phyloP scores from a whole-genome alignment of 2,329 filamentous ascomycete species.

The Monosporascus sp. region DNA sequence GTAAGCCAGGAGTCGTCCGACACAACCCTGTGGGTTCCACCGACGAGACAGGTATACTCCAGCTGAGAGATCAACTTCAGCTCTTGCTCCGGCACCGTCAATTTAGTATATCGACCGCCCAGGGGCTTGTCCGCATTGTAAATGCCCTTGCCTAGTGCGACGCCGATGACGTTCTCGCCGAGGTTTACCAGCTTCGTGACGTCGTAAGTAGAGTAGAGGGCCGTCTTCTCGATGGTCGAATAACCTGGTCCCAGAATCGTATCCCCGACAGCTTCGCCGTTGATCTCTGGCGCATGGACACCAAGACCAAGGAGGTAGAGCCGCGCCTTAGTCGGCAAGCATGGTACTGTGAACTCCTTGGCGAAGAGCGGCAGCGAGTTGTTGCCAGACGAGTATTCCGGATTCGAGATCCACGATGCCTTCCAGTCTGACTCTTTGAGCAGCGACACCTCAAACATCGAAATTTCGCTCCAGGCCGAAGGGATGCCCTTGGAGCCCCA shows the following conservation, averaged over 20 bases:
- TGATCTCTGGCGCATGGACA: conserved; percentile 5
- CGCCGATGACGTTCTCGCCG: conserved; percentile 7
- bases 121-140: conserved; percentile 7
- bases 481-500: conserved; percentile 2
- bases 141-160: conserved; percentile 7
- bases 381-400: background rate
- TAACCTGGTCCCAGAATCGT: background rate
- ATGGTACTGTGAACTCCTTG: conserved; percentile 2
- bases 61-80: conserved; percentile 9
- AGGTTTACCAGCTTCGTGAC: conserved; percentile 1
- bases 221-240: conserved; percentile 6
- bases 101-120: conserved; percentile 7
- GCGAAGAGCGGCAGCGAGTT: conserved; percentile 6
- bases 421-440: conserved; percentile 4
- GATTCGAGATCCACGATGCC: conserved; percentile 7
- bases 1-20: conserved; percentile 5
- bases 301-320: conserved; percentile 9
- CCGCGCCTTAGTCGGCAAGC: background rate
- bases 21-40: background rate
- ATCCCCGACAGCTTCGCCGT: conserved; percentile 2
- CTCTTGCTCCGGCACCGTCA: conserved; percentile 1
- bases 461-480: conserved; percentile 3
- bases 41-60: conserved; percentile 6
- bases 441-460: conserved; percentile 3
- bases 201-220: conserved; percentile 8